Evolutionary conservation across 106 monocot genomes (phyloP), one percentile per base, ranked within the genome.

Genomic region (Cymbidium sinense): DNA sequence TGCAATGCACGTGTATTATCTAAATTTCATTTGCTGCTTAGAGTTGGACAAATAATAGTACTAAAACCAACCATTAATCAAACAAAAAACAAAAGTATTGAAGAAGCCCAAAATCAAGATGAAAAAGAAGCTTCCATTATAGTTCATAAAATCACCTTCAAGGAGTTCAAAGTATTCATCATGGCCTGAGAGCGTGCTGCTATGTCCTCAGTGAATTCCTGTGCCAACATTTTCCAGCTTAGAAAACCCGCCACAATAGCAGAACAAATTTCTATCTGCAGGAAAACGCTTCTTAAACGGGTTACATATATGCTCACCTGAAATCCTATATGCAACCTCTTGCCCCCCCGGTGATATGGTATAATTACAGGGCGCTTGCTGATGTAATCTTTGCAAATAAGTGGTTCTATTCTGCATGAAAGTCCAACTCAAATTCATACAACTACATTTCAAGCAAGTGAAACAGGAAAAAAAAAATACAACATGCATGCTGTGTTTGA

Each of bases 261-360:
- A 17, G 47, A 25, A 79, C 28, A 50, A 50, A 29, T 27, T 13
- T 47, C 75, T 50, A 17, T 29, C 9, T 11, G 34, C 50, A n/a
- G 44, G 13, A 15, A 55, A 74, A 29, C 28, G 31, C 36, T 39
- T 33, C 76, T 20, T 20, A 29, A 18, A 41, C 13, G 34, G 28
- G 18, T 70, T n/a, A 21, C 37, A 74, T 65, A 43, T 51, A 20
- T 37, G 76, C 21, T 83, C 71, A 95, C 99, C 92, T 95, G 92
- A 83, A 88, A 87, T 83, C 95, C 99, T 77, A 93, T 89, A 74
- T 99, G 92, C 86, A 99, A 74, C 75, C 95, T 84, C 77, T 88
- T 99, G 29, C 99, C 99, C 75, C 99, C 99, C 77, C 90, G 92
- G 83, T 99, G 92, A 80, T 93, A 99, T 18, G 99, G 99, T 83